These are phyloP conservation scores for Penicillium simplicissimum DNA, from an alignment of 495 filamentous ascomycete genomes.

Conservation along the genomic window DNA sequence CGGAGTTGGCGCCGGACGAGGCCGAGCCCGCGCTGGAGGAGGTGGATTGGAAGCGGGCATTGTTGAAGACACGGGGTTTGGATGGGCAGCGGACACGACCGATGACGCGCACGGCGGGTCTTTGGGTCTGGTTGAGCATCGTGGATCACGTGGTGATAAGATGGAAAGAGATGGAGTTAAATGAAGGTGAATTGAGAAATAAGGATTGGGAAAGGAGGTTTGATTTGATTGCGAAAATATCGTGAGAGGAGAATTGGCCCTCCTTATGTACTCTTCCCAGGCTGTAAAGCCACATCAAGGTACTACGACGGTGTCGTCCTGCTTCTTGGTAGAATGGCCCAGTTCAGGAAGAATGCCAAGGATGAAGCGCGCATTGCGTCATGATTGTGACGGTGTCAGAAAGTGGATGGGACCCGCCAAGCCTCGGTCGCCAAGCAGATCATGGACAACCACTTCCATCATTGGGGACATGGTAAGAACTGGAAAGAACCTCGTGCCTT, in stretches of 20 bases:
- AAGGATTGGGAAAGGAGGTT: no score
- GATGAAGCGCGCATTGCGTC: neutral
- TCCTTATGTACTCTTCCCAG: neutral
- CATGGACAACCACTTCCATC: no score
- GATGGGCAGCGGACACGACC: neutral
- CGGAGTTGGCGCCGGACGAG: slow-evolving; percentile 26
- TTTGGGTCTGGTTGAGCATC: slow-evolving; percentile 5
- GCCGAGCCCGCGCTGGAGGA: slow-evolving; percentile 24
- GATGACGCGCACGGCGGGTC: slow-evolving; percentile 3
- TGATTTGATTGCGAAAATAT: no score
- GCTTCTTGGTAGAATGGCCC: neutral
- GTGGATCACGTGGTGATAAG: neutral
- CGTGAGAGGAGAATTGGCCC: neutral
- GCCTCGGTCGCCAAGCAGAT: neutral
- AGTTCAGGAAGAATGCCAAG: neutral
- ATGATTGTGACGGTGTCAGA: neutral
- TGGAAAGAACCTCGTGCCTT: no score
- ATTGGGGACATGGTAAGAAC: no score
- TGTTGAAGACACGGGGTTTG: slow-evolving; percentile 1
- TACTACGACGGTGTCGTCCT: neutral
- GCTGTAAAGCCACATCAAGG: neutral
- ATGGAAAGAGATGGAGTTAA: neutral
- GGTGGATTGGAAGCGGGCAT: slow-evolving; percentile 48
- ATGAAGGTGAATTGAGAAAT: neutral
- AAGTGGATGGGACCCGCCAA: neutral